phyloP scores from a whole-genome alignment of 1,284 basidiomycete species.

The Cryptococcus sp. region DNA sequence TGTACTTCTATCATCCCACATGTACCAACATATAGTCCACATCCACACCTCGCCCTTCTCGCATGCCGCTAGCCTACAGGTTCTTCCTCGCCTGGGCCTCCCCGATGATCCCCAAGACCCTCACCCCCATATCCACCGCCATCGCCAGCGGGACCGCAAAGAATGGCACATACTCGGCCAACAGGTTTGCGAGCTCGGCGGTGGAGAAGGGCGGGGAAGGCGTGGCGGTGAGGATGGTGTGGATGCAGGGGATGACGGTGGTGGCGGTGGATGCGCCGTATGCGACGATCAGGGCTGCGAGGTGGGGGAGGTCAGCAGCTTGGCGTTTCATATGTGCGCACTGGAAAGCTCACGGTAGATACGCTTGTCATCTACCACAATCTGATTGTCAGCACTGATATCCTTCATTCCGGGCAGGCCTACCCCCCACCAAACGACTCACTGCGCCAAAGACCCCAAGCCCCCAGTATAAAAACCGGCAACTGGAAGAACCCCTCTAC shows the following conservation, averaged over 20 bases:
- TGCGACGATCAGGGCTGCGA: constrained; percentile 56
- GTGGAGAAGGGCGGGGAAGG: constrained; percentile 26
- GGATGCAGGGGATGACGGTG: constrained; percentile 68
- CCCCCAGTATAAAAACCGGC: constrained; percentile 68
- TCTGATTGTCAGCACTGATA: not conserved
- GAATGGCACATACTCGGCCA: constrained; percentile 72
- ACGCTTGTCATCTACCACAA: constrained; percentile 35
- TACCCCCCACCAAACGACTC: constrained; percentile 22
- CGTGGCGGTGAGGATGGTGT: constrained; percentile 54
- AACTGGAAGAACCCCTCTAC: constrained; percentile 63
- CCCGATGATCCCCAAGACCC: constrained; percentile 24
- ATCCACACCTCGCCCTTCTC: not conserved
- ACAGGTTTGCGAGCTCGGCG: constrained; percentile 55
- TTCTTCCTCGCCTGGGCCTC: constrained; percentile 20
- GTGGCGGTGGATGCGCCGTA: constrained; percentile 76
- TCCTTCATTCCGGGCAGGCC: not conserved
- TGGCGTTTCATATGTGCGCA: not conserved
- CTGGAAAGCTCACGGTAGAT: constrained; percentile 38
- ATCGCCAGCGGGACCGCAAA: constrained; percentile 67
- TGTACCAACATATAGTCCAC: no score
- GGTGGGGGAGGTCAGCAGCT: not conserved
- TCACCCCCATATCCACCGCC: constrained; percentile 63
- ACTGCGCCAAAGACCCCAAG: constrained; percentile 65
- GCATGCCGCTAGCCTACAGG: not conserved
- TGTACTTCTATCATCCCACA: not conserved